These are phyloP conservation scores for Geosiphon pyriformis DNA, from an alignment of 192 early-diverging fungal genomes.

Conservation along the genomic window DNA sequence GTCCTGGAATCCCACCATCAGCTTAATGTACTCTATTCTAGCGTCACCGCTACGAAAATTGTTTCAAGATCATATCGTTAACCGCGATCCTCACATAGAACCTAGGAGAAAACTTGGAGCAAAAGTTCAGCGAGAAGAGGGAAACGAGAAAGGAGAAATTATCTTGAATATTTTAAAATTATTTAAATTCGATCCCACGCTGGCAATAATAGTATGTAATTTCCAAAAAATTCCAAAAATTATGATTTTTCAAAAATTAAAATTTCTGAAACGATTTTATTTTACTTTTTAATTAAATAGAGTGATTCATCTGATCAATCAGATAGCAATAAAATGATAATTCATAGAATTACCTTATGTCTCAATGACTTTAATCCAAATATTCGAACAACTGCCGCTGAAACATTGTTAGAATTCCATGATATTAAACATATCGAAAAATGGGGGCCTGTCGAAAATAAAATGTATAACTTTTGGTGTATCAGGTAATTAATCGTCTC, in stretches of 20 bases:
- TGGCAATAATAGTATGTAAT: slow-evolving; percentile 57
- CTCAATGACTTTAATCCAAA: slow-evolving; percentile 60
- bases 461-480: slow-evolving; percentile 77
- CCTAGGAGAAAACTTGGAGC: slow-evolving; percentile 27
- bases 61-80: slow-evolving; percentile 55
- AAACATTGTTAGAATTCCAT: slow-evolving; percentile 69
- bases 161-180: slow-evolving; percentile 66
- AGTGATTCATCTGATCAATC: slow-evolving; percentile 57
- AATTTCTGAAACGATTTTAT: no score
- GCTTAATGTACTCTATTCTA: slow-evolving; percentile 46
- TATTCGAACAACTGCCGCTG: slow-evolving; percentile 65
- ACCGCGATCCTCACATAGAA: no score
- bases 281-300: slow-evolving; percentile 39
- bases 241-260: no score
- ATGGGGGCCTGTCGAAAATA: slow-evolving; percentile 70
- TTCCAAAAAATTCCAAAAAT: no score
- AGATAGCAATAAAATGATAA: slow-evolving; percentile 66
- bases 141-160: slow-evolving; percentile 66
- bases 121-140: slow-evolving; percentile 28
- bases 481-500: slow-evolving; percentile 30
- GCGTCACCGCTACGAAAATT: slow-evolving; percentile 54
- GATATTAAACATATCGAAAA: slow-evolving; percentile 58
- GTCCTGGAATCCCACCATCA: slow-evolving; percentile 63
- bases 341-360: slow-evolving; percentile 69
- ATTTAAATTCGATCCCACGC: slow-evolving; percentile 65